Evolutionary conservation across 495 filamentous ascomycete species (phyloP), one percentile per base, ranked within the genome.

Genomic region (Aspergillus cristatus): DNA sequence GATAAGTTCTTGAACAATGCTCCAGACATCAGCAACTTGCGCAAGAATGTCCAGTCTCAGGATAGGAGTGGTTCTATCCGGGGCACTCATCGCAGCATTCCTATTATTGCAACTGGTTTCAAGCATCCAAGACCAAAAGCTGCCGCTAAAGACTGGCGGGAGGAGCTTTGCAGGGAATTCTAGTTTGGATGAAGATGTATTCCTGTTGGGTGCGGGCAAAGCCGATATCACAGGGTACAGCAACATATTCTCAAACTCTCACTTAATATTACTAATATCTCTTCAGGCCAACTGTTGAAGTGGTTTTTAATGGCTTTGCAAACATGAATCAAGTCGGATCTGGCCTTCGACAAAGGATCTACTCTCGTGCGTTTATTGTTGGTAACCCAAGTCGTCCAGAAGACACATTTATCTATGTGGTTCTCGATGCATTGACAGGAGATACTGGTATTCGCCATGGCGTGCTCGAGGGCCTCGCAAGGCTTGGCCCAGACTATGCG

Each of bases 301-400:
- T 94, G 50, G 84, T 85, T 43, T 68, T 95, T 49, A 93, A 91
- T 76, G 91, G 91, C 36, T 98, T 96, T 67, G 91, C 91, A 10
- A 79, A 86, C 50, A 62, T 81, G n/a, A 75, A 78, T 17, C 91
- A 98, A 53, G 59, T 91, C 26, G 90, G 91, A 28, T 78, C 82
- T 14, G 91, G 91, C 17, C 68, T 98, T 14, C 82, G 88, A 30
- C 91, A 98, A 59, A 72, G 91, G 32, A 71, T 96, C 11, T 87
- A 89, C 55, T 90, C 89, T 12, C 78, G 89, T 18, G 83, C 91
- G 3, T 98, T 98, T 54, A 89, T 98, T 46, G 65, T 95, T 38
- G 90, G 78, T 14, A 72, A 84, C 50, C 60, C 75, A 2, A 60
- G 74, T 11, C 72, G 75, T 4, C 74, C 81, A 0, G 61, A 71